Evolutionary conservation across 1,284 basidiomycete species (phyloP), one percentile per base, ranked within the genome.

Genomic region (Earliella scabrosa): DNA sequence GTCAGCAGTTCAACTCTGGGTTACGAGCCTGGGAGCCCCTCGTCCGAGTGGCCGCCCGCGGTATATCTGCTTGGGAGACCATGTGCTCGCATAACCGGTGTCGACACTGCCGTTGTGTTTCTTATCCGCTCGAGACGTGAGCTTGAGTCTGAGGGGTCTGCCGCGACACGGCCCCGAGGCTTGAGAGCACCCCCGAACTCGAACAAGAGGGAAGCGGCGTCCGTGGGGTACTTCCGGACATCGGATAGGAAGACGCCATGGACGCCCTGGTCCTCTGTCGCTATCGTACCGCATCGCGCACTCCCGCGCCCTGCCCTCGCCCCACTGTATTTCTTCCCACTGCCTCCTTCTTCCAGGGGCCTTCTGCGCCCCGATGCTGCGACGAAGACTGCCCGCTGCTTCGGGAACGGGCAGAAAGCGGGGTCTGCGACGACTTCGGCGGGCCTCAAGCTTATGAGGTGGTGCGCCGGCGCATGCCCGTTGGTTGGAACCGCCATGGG

Each of bases 211-310:
- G 32, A 52, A 40, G 34, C 29, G 40, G 39, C 50, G 26, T 38
- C 32, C 14, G 29, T 24, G 46, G 55, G 52, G 52, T 38, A 38
- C 49, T 49, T 27, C 52, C 24, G 46, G 46, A 43, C 24, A 29
- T 29, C 45, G 34, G 35, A 38, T n/a, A 44, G 41, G 27, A n/a
- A 49, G 38, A 43, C 20, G 41, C 52, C 50, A 41, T 50, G 50
- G 47, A 51, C 24, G 34, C 9, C 24, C 35, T 40, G 52, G 38
- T 52, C 49, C 54, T 60, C 45, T 56, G 52, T 53, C 45, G 38
- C 51, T 57, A 55, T 60, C 55, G 52, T 21, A 45, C 49, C 18
- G 21, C 52, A 57, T 54, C 52, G 43, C 50, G n/a, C 50, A n/a
- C 39, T 18, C 41, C 46, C 31, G 18, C 52, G 39, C 21, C 43